Evolutionary conservation across 495 filamentous ascomycete genomes (phyloP).

Genomic region (Podospora pseudoanserina): DNA sequence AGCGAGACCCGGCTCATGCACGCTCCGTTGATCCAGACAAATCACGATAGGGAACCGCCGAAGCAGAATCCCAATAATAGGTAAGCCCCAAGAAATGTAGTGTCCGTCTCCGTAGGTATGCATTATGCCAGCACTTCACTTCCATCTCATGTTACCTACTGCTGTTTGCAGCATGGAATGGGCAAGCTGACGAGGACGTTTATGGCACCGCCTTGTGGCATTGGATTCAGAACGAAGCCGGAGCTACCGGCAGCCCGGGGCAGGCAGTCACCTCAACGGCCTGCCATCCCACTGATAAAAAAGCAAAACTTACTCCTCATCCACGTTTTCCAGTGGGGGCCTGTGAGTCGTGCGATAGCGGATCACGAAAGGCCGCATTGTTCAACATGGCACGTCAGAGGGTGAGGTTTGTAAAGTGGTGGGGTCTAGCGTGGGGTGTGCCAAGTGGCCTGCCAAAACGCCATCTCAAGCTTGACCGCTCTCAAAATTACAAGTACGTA

Average conservation of each 20-base stretch:
- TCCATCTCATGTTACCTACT: neutral
- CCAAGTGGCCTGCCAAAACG: neutral
- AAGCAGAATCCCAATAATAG: neutral
- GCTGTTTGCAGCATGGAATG: neutral
- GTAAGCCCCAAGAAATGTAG: neutral
- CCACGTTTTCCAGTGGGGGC: neutral
- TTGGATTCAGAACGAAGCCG: neutral
- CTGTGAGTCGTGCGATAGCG: conserved; percentile 6
- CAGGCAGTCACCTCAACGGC: neutral
- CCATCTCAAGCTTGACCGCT: neutral
- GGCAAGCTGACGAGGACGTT: neutral
- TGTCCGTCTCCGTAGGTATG: too few species aligned
- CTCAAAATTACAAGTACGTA: neutral
- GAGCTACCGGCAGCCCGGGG: neutral
- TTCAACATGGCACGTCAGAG: conserved; percentile 10
- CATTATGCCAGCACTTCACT: neutral
- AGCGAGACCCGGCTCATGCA: conserved; percentile 17
- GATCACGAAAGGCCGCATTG: conserved; percentile 3
- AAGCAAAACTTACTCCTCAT: neutral
- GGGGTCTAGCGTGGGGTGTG: conserved; percentile 1
- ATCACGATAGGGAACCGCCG: neutral
- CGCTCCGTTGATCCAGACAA: neutral
- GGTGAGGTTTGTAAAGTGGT: neutral
- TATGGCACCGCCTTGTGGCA: neutral
- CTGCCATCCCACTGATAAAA: neutral